Conservation (phyloP, 2,329 filamentous ascomycete species). For the Rhexocercosporidium sp. region DNA sequence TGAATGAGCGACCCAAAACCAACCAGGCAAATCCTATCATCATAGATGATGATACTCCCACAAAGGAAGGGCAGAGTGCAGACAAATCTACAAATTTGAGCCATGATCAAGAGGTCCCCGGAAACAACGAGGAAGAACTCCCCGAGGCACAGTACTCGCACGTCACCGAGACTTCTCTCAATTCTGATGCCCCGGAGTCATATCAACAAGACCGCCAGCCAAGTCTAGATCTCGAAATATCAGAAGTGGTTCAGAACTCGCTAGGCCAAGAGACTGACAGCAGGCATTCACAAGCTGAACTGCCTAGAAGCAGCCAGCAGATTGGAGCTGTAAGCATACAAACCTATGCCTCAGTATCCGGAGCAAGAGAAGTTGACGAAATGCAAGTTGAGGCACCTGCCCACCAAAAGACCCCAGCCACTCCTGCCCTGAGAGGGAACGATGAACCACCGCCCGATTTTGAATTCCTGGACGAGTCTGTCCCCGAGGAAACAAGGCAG, state of each 20-base stretch:
- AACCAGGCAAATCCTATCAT: neutral
- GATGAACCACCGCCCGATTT: conserved; percentile 20
- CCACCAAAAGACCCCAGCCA: neutral
- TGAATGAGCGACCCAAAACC: neutral
- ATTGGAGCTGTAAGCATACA: neutral
- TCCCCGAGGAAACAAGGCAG: conserved; percentile 38
- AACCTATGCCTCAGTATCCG: neutral
- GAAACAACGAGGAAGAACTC: conserved; percentile 18
- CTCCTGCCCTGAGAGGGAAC: conserved; percentile 1
- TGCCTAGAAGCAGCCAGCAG: neutral
- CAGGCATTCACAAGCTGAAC: neutral
- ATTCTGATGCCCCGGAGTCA: conserved; percentile 29
- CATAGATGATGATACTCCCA: conserved; percentile 18
- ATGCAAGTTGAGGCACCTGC: neutral
- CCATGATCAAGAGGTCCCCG: conserved; percentile 13
- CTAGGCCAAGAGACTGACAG: neutral
- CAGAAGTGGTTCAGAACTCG: neutral
- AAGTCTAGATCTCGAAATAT: conserved; percentile 1
- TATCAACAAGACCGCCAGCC: conserved; percentile 12
- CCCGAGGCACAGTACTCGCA: conserved; percentile 35
- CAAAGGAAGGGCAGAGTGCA: conserved; percentile 20
- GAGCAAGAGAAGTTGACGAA: neutral
- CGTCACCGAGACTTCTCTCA: conserved; percentile 37
- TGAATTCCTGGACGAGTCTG: conserved; percentile 34
- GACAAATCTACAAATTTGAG: conserved; percentile 29